Conservation (phyloP, 139 green algal genomes). For the Gonium pectorale region DNA sequence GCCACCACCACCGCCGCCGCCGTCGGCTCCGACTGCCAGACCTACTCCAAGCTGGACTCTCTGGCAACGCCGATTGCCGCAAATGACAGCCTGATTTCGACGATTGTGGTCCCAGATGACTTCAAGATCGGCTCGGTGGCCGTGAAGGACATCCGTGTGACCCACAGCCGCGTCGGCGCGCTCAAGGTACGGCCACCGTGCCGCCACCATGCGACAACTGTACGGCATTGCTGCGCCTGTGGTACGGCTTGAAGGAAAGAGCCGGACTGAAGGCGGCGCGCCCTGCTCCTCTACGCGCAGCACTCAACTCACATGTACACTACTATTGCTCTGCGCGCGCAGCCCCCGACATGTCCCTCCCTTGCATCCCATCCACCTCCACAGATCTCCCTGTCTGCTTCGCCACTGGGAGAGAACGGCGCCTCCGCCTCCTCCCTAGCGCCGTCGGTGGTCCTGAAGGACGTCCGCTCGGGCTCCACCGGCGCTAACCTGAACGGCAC, state of each 20-base stretch:
- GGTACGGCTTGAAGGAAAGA: no score
- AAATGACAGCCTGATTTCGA: neutral
- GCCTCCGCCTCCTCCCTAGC: neutral
- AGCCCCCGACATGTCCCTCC: no score
- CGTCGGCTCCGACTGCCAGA: neutral
- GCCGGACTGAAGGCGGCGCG: no score
- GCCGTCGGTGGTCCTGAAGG: slow-evolving; percentile 22
- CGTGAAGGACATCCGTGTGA: neutral
- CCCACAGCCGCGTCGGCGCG: neutral
- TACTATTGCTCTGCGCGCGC: no score
- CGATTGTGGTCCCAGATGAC: neutral
- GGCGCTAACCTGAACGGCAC: neutral
- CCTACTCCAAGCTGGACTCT: neutral
- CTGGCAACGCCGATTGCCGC: neutral
- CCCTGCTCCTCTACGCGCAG: no score
- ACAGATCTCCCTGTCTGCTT: slow-evolving; percentile 10
- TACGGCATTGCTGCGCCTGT: no score
- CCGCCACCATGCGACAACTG: no score
- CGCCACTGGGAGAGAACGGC: neutral
- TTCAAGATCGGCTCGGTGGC: neutral
- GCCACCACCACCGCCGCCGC: neutral
- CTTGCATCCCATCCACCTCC: no score
- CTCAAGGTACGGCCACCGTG: slow-evolving; percentile 29
- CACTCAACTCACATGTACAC: no score
- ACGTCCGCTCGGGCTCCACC: neutral